Conservation (phyloP, 345 rosid genomes). For the Combretum micranthum region DNA sequence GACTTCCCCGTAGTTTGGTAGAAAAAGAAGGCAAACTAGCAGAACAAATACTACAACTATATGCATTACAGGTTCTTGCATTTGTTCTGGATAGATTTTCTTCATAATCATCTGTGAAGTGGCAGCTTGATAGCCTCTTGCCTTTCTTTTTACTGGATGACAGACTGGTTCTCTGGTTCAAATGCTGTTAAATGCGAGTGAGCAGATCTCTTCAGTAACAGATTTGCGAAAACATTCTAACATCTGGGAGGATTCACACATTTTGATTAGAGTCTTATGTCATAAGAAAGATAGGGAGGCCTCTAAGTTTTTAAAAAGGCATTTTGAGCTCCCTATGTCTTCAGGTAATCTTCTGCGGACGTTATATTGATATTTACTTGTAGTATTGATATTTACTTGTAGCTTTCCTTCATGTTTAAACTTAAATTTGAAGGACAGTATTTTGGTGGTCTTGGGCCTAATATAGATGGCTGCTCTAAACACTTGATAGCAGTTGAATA, state of each 20-base stretch:
- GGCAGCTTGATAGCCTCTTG: neutral
- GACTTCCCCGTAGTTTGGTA: slow-evolving; percentile 83
- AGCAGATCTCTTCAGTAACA: slow-evolving; percentile 53
- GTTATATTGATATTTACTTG: neutral
- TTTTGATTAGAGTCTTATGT: slow-evolving; percentile 79
- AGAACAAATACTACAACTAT: slow-evolving; percentile 59
- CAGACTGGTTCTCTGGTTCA: slow-evolving; percentile 71
- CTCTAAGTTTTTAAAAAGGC: slow-evolving; percentile 73
- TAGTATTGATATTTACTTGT: neutral
- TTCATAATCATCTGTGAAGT: neutral
- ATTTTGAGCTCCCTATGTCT: slow-evolving; percentile 88
- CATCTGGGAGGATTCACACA: slow-evolving; percentile 61
- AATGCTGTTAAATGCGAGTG: slow-evolving; percentile 88
- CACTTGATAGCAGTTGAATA: no score
- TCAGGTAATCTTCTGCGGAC: slow-evolving; percentile 50
- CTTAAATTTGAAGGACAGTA: no score
- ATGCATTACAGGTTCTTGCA: slow-evolving; percentile 58
- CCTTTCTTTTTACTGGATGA: slow-evolving; percentile 5
- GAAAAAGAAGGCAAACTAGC: slow-evolving; percentile 79
- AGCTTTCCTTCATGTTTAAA: no score
- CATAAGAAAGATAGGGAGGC: slow-evolving; percentile 91
- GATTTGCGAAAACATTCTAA: slow-evolving; percentile 39
- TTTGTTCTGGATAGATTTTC: neutral
- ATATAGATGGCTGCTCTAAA: no score
- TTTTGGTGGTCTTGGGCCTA: no score